Evolutionary conservation across 2,329 filamentous ascomycete genomes (phyloP), one percentile per base, ranked within the genome.

Genomic region (Diaporthe aspalathi): DNA sequence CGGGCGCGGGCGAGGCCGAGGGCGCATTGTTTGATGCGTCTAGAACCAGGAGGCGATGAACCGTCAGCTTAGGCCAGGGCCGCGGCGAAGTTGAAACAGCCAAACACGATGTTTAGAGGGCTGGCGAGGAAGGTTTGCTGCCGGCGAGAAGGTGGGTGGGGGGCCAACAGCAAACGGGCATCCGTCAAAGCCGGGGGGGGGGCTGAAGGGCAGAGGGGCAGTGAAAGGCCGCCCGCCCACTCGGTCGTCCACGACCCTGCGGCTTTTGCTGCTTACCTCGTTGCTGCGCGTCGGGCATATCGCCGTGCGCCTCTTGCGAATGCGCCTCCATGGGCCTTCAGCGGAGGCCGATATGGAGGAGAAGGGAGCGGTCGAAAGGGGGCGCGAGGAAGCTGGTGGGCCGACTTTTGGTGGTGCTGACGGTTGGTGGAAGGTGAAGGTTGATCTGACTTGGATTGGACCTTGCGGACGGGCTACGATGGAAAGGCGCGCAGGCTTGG

Each of bases 271-370:
- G 68, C 72, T 71, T 63, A 73, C 72, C 66, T 57, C 62, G 12
- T 16, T 66, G n/a, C 52, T 56, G 66, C 52, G 65, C 62, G 57
- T 32, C 50, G 45, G 72, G 22, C 72, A 60, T 40, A n/a, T 62
- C 53, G 65, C 45, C 60, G 32, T 73, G 72, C 57, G 69, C 69
- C 72, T 73, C 69, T 47, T 68, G 72, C 69, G 69, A 71, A 60
- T 53, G 63, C 72, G 65, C 69, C 63, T 70, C 56, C 72, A 73
- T 73, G 45, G 50, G 54, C 68, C 50, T 27, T 20, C 20, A 35
- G n/a, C 45, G 45, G 17, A 45, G 22, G 40, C 27, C 45, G 47
- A 49, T 40, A 17, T 27, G 20, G 32, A 43, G n/a, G 38, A 40
- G 27, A 14, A 43, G 40, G 49, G 54, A 52, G 50, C 27, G 35